Evolutionary conservation across 2,329 filamentous ascomycete species (phyloP).

Genomic region (Verticillium nubilum): DNA sequence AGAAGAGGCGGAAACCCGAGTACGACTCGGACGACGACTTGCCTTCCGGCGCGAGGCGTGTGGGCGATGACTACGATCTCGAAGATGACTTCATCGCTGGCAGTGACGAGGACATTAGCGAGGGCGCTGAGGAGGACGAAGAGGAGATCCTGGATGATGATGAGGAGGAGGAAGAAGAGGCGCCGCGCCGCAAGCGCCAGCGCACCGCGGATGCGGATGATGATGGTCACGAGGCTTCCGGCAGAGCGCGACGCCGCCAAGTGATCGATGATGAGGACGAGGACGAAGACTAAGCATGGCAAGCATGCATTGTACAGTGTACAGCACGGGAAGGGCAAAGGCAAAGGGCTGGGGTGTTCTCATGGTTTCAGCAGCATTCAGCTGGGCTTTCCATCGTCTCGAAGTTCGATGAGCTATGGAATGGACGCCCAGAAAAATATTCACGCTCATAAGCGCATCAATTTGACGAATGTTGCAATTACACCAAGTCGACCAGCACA

Average conservation of each 20-base stretch:
- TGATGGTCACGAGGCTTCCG: conserved; percentile 41
- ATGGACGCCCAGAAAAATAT: neutral
- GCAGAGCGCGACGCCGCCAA: conserved; percentile 46
- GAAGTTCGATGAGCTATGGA: neutral
- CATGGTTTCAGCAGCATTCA: neutral
- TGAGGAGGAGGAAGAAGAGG: conserved; percentile 36
- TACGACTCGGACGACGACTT: conserved; percentile 76
- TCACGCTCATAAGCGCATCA: neutral
- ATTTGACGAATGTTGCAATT: neutral
- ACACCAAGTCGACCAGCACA: neutral
- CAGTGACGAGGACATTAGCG: conserved; percentile 63
- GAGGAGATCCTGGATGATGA: conserved; percentile 52
- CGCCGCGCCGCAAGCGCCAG: conserved; percentile 41
- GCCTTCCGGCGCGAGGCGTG: conserved; percentile 52
- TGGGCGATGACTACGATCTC: conserved; percentile 73
- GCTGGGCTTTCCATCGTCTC: neutral
- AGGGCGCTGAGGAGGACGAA: conserved; percentile 54
- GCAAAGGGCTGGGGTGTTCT: neutral
- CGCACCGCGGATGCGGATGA: conserved; percentile 44
- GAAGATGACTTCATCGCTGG: conserved; percentile 74
- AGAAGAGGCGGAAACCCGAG: conserved; percentile 52
- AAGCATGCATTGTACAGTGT: neutral
- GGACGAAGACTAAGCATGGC: conserved; percentile 17
- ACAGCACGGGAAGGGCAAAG: neutral
- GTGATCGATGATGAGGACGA: conserved; percentile 59